Percentiles rank a stretch among this genome's conserved stretches.
Conservation (phyloP, 2,329 filamentous ascomycete genomes). For the Mycogone perniciosa region DNA sequence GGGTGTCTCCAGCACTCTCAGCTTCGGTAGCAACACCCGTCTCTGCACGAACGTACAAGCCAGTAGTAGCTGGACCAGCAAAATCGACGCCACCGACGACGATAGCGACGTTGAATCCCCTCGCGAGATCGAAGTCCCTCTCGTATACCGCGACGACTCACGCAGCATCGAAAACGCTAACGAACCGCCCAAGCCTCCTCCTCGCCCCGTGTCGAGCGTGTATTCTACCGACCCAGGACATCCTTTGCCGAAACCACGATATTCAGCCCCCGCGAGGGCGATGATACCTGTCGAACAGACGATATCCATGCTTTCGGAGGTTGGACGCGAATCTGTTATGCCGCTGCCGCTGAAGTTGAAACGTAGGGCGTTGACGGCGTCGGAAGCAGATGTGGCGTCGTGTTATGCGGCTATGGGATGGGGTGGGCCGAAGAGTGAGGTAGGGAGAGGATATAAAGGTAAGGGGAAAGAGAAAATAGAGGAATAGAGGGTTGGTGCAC, state of each 20-base stretch:
- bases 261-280: not conserved
- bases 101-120: not conserved
- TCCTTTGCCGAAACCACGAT: not conserved
- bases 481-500: not conserved
- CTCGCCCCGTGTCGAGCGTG: not conserved
- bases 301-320: not conserved
- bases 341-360: not conserved
- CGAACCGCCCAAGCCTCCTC: not conserved
- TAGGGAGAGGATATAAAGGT: not conserved
- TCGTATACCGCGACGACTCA: not conserved
- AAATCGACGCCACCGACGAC: not conserved
- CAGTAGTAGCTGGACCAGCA: not conserved
- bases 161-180: not conserved
- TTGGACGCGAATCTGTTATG: not conserved
- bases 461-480: not conserved
- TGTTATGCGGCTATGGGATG: conserved; percentile 10
- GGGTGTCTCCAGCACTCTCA: not conserved
- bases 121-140: not conserved
- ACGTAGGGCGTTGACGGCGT: not conserved
- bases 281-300: not conserved
- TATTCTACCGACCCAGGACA: not conserved
- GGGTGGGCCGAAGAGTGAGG: not conserved
- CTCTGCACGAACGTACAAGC: not conserved
- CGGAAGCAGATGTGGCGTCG: conserved; percentile 4
- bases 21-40: not conserved